Conservation (phyloP, 1,139 yeast species). For the Nadsonia starkeyi-henricii region DNA sequence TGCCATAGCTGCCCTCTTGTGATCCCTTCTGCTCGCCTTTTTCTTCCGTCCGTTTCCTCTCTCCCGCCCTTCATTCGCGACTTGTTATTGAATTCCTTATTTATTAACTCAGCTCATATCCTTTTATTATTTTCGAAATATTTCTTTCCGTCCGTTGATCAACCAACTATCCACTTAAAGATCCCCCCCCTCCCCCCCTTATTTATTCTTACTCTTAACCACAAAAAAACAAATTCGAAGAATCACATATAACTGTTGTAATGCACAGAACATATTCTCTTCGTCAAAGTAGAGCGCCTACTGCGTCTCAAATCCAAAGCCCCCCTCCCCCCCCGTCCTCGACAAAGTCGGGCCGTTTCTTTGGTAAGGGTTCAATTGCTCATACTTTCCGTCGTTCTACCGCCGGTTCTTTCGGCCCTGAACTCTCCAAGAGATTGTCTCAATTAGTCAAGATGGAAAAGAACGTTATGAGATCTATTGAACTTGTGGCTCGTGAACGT, state of each 20-base stretch:
- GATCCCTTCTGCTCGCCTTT: background rate
- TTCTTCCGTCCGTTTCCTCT: too few species aligned
- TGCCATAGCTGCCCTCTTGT: background rate
- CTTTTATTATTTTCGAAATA: constrained; percentile 5
- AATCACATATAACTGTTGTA: constrained; percentile 11
- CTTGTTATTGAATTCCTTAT: background rate
- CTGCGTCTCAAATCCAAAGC: constrained; percentile 85
- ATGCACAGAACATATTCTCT: constrained; percentile 98
- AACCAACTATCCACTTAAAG: constrained; percentile 2
- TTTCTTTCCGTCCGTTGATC: constrained; percentile 3
- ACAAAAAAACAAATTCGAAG: constrained; percentile 1
- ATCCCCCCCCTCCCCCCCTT: constrained; percentile 2
- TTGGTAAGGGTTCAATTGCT: constrained; percentile 80
- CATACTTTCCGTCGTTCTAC: constrained; percentile 71
- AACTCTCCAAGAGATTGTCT: constrained; percentile 79
- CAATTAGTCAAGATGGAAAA: constrained; percentile 91
- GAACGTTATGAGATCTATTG: constrained; percentile 88
- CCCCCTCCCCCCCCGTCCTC: constrained; percentile 94
- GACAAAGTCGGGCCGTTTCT: constrained; percentile 72
- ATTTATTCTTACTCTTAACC: background rate
- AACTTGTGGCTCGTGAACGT: constrained; percentile 87
- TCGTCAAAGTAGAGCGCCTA: constrained; percentile 91
- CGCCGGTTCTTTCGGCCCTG: constrained; percentile 94
- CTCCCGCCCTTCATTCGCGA: background rate
- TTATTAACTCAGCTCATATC: constrained; percentile 1